A percentile compares a stretch with the other conserved stretches of the same genome.
Conservation (phyloP, 371 early-diverging fungal species). For the Mucor circinelloides region DNA sequence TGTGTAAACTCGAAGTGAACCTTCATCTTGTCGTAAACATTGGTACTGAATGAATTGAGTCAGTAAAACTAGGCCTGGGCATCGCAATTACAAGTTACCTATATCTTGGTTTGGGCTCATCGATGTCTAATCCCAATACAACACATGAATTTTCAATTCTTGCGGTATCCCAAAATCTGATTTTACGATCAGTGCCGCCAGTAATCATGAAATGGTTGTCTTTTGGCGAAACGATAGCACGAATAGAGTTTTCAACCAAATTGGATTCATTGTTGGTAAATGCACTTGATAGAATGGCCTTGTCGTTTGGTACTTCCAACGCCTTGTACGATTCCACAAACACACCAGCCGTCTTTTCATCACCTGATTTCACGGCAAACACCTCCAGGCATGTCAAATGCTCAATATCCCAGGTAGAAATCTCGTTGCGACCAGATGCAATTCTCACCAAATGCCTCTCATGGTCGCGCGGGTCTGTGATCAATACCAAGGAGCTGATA, state of each 20-base stretch:
- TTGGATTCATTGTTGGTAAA: conserved; percentile 58
- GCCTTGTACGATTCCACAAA: conserved; percentile 58
- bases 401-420: conserved; percentile 86
- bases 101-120: conserved; percentile 63
- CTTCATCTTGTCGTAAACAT: conserved; percentile 53
- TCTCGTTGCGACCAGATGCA: conserved; percentile 75
- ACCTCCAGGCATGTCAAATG: conserved; percentile 73
- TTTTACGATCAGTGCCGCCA: conserved; percentile 81
- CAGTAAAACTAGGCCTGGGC: too few species aligned
- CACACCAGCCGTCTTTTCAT: conserved; percentile 57
- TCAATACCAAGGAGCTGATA: conserved; percentile 66
- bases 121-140: conserved; percentile 67
- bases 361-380: conserved; percentile 61
- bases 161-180: conserved; percentile 80
- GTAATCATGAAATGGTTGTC: conserved; percentile 74
- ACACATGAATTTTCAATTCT: conserved; percentile 72
- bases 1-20: conserved; percentile 59
- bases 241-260: conserved; percentile 56
- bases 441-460: conserved; percentile 54
- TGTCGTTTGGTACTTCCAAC: conserved; percentile 54
- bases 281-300: conserved; percentile 51
- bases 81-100: too few species aligned
- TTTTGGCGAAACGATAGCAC: conserved; percentile 55
- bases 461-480: conserved; percentile 45
- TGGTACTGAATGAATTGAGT: conserved; percentile 61